A percentile compares a stretch with the other conserved stretches of the same genome.
phyloP scores from a whole-genome alignment of 1,139 yeast species.

The Groenewaldozyma auringiensis region DNA sequence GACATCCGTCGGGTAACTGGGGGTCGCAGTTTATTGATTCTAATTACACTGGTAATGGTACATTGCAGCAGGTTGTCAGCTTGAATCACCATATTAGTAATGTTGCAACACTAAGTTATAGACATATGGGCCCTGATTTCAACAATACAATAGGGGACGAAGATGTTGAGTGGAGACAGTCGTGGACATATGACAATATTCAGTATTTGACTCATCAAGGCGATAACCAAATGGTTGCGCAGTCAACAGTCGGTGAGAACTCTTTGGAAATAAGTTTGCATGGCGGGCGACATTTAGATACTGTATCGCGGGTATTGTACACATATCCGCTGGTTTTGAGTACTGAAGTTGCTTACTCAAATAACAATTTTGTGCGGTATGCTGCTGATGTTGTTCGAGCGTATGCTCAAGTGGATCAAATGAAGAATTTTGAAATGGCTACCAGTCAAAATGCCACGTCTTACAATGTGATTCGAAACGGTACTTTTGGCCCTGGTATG shows the following conservation, averaged over 20 bases:
- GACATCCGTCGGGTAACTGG: constrained; percentile 1
- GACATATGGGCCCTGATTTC: neutral
- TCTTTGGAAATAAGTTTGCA: neutral
- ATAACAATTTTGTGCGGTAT: neutral
- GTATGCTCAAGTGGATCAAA: neutral
- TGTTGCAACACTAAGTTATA: neutral
- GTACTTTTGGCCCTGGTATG: neutral
- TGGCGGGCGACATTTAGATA: neutral
- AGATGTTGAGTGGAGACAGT: constrained; percentile 3
- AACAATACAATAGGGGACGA: neutral
- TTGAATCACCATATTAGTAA: constrained; percentile 2
- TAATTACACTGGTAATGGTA: neutral
- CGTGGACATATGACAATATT: neutral
- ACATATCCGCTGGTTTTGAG: neutral
- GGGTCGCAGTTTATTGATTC: constrained; percentile 3
- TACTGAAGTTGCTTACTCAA: neutral
- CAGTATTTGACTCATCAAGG: neutral
- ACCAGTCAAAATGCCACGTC: constrained; percentile 1
- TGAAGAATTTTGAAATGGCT: neutral
- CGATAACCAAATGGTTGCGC: constrained; percentile 1
- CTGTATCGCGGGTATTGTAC: neutral
- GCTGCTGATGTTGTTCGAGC: constrained; percentile 1
- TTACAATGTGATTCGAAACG: neutral
- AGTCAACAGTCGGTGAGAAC: neutral
- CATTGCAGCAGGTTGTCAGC: constrained; percentile 3